Percentiles rank a stretch among this genome's conserved stretches.
Evolutionary conservation across 75 land plant genomes (phyloP).

Genomic region (Sequoiadendron giganteum): DNA sequence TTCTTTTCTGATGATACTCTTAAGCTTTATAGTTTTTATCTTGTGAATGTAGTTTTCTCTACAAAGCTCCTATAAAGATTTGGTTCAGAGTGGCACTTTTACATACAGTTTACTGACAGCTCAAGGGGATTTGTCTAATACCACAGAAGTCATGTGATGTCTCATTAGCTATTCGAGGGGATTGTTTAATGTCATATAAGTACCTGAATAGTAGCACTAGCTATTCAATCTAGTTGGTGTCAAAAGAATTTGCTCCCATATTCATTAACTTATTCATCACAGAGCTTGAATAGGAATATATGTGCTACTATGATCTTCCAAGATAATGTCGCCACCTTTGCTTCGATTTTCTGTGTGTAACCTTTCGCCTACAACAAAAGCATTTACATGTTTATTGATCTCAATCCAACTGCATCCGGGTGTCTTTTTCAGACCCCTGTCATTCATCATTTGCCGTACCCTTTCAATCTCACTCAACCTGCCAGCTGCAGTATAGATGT

Average conservation of each 20-base stretch:
- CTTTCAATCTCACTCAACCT: constrained; percentile 16
- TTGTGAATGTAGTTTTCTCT: background rate
- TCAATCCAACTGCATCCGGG: constrained; percentile 44
- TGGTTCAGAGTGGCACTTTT: background rate
- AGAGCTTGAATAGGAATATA: background rate
- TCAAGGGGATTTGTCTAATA: background rate
- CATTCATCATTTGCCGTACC: constrained; percentile 35
- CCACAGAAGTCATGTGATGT: background rate
- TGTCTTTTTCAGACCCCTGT: constrained; percentile 25
- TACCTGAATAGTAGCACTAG: background rate
- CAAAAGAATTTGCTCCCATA: background rate
- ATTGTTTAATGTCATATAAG: background rate
- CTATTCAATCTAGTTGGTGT: background rate
- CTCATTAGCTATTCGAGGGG: background rate
- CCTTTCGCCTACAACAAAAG: background rate
- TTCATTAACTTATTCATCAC: background rate
- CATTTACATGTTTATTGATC: background rate
- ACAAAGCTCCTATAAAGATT: background rate
- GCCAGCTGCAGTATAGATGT: constrained; percentile 38
- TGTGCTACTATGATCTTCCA: background rate
- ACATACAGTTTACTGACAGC: background rate
- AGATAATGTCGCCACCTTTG: background rate
- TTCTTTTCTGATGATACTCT: background rate
- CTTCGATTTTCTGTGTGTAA: background rate
- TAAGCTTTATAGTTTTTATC: background rate